phyloP scores from a whole-genome alignment of 2,329 filamentous ascomycete genomes.

The Aspergillus bombycis region DNA sequence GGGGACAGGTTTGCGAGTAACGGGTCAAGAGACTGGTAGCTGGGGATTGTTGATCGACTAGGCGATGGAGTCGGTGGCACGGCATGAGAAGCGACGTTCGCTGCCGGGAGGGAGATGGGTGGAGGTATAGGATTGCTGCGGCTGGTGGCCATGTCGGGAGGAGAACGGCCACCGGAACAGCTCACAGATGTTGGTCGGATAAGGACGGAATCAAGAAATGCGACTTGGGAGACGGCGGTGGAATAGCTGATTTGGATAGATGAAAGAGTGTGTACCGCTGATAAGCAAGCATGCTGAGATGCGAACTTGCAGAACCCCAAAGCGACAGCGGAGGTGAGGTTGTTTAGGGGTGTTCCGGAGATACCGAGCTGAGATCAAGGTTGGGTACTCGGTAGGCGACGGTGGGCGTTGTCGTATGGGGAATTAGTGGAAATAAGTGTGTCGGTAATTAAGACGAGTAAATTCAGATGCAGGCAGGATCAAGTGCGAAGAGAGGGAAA shows the following conservation, averaged over 20 bases:
- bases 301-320: conserved; percentile 23
- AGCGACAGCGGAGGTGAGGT: conserved; percentile 7
- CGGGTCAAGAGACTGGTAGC: conserved; percentile 47
- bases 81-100: conserved; percentile 33
- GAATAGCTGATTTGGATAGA: conserved; percentile 28
- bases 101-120: conserved; percentile 32
- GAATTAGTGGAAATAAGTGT: neutral
- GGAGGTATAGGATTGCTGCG: conserved; percentile 33
- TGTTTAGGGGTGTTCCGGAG: conserved; percentile 1
- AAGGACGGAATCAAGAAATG: conserved; percentile 17
- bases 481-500: neutral
- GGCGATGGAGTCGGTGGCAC: conserved; percentile 43
- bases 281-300: conserved; percentile 42
- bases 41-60: conserved; percentile 38
- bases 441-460: too few species aligned
- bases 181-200: conserved; percentile 22
- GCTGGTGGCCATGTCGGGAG: conserved; percentile 36
- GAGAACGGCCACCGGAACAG: conserved; percentile 20
- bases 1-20: conserved; percentile 58
- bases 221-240: conserved; percentile 32
- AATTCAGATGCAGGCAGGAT: neutral
- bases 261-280: conserved; percentile 31
- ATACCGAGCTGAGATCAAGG: neutral
- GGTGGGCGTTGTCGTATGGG: neutral
- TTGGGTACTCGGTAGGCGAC: neutral